Conservation (phyloP, 164 flowering plant genomes). For the Nymphaea colorata region DNA sequence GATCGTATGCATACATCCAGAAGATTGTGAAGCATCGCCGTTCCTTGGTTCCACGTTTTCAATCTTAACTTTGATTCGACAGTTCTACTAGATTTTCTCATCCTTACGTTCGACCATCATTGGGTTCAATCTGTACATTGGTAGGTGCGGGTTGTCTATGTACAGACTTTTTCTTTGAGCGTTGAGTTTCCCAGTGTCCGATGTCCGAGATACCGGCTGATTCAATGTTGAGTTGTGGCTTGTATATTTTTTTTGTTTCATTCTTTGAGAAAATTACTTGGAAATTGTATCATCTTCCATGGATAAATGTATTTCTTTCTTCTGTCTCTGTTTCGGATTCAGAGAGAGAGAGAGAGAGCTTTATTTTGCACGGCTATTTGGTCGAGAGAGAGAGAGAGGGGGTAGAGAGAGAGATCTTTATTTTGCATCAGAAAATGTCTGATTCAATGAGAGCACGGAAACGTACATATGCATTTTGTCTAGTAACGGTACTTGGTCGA, state of each 20-base stretch:
- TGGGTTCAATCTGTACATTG: too few relatives aligned
- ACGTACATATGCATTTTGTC: not conserved
- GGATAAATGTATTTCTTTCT: too few relatives aligned
- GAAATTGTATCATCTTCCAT: too few relatives aligned
- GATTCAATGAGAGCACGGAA: not conserved
- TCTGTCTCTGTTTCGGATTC: not conserved
- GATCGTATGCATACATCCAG: too few relatives aligned
- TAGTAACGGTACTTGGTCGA: slow-evolving; percentile 92
- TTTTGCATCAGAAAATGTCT: not conserved
- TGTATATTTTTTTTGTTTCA: too few relatives aligned
- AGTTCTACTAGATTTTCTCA: too few relatives aligned
- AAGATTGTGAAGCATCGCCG: too few relatives aligned
- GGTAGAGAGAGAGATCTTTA: not conserved
- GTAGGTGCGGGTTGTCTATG: not conserved
- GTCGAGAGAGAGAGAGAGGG: too few relatives aligned
- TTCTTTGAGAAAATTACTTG: too few relatives aligned
- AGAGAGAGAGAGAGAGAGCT: not conserved
- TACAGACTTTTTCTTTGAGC: not conserved
- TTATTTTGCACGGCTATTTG: not conserved
- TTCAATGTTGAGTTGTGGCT: not conserved
- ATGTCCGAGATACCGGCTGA: not conserved
- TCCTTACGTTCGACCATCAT: too few relatives aligned
- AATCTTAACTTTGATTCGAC: too few relatives aligned
- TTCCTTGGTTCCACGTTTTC: too few relatives aligned
- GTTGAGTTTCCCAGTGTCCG: not conserved